phyloP scores from a whole-genome alignment of 352 stramenopile species.

The Phytophthora rubi region DNA sequence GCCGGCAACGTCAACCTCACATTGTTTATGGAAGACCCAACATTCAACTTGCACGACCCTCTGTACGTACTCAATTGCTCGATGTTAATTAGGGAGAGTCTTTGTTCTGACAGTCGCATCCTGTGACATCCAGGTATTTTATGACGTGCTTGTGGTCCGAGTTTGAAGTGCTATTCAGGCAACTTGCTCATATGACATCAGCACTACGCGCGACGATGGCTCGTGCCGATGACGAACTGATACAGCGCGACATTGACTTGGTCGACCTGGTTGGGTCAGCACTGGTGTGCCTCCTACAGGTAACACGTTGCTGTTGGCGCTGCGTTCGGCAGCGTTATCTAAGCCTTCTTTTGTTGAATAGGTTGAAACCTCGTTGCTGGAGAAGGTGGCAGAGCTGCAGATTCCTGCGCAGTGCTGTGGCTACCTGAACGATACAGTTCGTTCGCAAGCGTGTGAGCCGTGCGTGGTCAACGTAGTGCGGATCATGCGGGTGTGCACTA shows the following conservation, averaged over 20 bases:
- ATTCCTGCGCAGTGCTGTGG: constrained; percentile 69
- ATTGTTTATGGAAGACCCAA: constrained; percentile 94
- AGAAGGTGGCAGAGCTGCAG: constrained; percentile 58
- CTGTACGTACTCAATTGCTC: constrained; percentile 52
- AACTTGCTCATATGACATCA: constrained; percentile 73
- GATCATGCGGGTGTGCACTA: constrained; percentile 70
- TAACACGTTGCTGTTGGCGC: constrained; percentile 30
- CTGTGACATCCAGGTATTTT: constrained; percentile 59
- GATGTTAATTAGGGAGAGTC: not conserved
- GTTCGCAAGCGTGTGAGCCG: constrained; percentile 61
- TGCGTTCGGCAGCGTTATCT: not conserved
- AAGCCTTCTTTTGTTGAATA: constrained; percentile 26
- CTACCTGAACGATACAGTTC: constrained; percentile 74
- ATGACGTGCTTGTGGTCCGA: constrained; percentile 80
- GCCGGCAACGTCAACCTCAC: constrained; percentile 92
- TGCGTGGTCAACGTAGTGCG: constrained; percentile 71
- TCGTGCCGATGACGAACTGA: constrained; percentile 67
- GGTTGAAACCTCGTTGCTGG: constrained; percentile 73
- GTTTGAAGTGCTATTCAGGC: constrained; percentile 74
- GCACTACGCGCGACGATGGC: constrained; percentile 66
- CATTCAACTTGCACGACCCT: constrained; percentile 92
- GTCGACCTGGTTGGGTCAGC: constrained; percentile 80
- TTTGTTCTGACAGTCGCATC: constrained; percentile 1
- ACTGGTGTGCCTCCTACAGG: constrained; percentile 77
- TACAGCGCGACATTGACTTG: constrained; percentile 70